Conservation (phyloP, 1,284 basidiomycete genomes). For the Laetiporus sulphureus region DNA sequence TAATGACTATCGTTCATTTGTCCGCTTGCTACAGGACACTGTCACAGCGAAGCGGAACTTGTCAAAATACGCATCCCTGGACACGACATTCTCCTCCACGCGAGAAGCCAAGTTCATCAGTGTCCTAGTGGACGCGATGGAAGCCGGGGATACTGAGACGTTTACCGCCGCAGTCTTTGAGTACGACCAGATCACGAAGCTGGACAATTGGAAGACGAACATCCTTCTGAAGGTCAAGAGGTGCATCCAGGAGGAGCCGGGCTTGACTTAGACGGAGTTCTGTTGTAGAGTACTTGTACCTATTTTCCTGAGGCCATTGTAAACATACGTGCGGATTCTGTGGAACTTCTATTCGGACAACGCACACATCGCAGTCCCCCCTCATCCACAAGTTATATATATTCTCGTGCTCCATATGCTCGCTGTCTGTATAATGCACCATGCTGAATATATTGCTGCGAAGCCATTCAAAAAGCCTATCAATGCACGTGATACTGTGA, state of each 20-base stretch:
- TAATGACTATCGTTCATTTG: no score
- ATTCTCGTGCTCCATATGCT: no score
- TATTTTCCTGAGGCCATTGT: not conserved
- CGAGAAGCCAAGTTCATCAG: constrained; percentile 87
- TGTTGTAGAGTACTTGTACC: no score
- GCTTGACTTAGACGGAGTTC: constrained; percentile 39
- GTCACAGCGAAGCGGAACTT: constrained; percentile 81
- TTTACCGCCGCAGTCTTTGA: constrained; percentile 80
- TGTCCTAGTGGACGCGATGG: constrained; percentile 72
- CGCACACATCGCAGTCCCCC: no score
- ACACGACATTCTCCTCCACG: constrained; percentile 79
- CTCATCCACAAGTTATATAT: no score
- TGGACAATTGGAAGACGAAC: constrained; percentile 93
- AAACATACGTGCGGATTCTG: not conserved
- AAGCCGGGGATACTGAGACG: constrained; percentile 70
- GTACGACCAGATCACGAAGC: constrained; percentile 82
- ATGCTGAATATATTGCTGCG: no score
- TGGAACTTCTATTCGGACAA: no score
- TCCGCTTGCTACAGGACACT: no score
- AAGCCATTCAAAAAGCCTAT: no score
- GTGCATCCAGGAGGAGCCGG: constrained; percentile 57
- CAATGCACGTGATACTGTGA: no score
- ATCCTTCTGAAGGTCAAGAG: constrained; percentile 88
- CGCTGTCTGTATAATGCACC: no score
- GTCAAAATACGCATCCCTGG: constrained; percentile 67